phyloP scores from a whole-genome alignment of 306 rosid genomes.

The Purshia tridentata region DNA sequence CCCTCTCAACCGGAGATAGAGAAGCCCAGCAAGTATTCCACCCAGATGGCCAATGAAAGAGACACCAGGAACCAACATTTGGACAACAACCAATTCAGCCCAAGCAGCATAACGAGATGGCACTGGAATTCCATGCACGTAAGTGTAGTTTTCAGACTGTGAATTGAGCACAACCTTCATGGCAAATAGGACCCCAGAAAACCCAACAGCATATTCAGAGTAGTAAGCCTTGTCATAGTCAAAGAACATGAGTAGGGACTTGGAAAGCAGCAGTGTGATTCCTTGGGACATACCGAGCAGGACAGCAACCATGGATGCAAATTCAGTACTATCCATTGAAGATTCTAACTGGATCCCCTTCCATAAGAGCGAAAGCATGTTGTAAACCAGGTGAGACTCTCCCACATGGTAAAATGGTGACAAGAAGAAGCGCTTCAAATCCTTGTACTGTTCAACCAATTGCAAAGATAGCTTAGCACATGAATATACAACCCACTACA shows the following conservation, averaged over 20 bases:
- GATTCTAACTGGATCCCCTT: conserved; percentile 75
- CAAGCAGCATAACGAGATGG: conserved; percentile 82
- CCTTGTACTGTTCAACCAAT: conserved; percentile 48
- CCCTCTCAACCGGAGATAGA: conserved; percentile 53
- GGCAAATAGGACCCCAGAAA: conserved; percentile 90
- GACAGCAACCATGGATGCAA: conserved; percentile 67
- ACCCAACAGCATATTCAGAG: conserved; percentile 68
- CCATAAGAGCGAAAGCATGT: conserved; percentile 92
- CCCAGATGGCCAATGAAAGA: conserved; percentile 88
- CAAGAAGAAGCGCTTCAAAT: conserved; percentile 65
- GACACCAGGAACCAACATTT: conserved; percentile 73
- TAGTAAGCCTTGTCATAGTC: conserved; percentile 62
- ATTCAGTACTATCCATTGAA: conserved; percentile 62
- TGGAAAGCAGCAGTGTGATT: conserved; percentile 60
- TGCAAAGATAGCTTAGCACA: neutral
- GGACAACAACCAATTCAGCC: conserved; percentile 74
- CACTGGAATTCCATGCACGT: conserved; percentile 54
- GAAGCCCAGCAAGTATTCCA: conserved; percentile 79
- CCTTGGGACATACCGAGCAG: conserved; percentile 74
- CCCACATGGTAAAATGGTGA: conserved; percentile 82
- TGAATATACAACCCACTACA: neutral
- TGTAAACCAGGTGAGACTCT: conserved; percentile 81
- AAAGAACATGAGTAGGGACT: conserved; percentile 62
- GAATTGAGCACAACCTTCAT: conserved; percentile 86
- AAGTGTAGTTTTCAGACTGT: conserved; percentile 36